Evolutionary conservation across 2,329 filamentous ascomycete genomes (phyloP), one percentile per base, ranked within the genome.

Genomic region (Epichloe sp.): DNA sequence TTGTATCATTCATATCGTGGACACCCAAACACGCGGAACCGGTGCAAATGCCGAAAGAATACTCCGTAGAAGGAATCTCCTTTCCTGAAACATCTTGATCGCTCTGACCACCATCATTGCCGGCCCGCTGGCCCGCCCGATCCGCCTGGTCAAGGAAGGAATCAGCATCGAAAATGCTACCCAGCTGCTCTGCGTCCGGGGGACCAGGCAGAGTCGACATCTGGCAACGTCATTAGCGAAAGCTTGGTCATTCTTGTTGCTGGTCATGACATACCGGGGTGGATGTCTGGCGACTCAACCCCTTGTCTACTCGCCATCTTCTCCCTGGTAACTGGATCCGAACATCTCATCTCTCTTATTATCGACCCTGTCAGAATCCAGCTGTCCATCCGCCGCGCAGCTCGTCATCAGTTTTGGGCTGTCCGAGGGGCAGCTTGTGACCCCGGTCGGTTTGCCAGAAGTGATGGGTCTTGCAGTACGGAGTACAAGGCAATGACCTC

Each of bases 361-460:
- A 0, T 65, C 65, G 5, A 78, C 67, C 54, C 62, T 67, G 14
- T 70, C 68, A 55, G 76, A 72, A 37, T 73, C 71, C 34, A 78
- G 62, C 58, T 79, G 75, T 0, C 68, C 70, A n/a, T 70, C 65
- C 1, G 61, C 66, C 3, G 72, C 76, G 53, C 72, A 75, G 58
- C 74, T 77, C 11, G 70, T 76, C 76, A 79, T 79, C 6, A 79
- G 64, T 21, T 58, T 73, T 69, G 8, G 77, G 76, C 55, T 71
- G 67, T 0, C 76, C 77, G 3, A 79, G 21, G 57, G 0, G 76
- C 34, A 79, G 54, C 53, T 62, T 61, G 60, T 91, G 80, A 0
- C 86, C 86, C 5, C 78, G 72, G 67, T 94, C 88, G 15, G 84
- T 79, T 74, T 94, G 86, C 88, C 89, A 95, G 42, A 93, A 72